Conservation (phyloP, 768 basidiomycete genomes). For the Tricholoma furcatifolium region DNA sequence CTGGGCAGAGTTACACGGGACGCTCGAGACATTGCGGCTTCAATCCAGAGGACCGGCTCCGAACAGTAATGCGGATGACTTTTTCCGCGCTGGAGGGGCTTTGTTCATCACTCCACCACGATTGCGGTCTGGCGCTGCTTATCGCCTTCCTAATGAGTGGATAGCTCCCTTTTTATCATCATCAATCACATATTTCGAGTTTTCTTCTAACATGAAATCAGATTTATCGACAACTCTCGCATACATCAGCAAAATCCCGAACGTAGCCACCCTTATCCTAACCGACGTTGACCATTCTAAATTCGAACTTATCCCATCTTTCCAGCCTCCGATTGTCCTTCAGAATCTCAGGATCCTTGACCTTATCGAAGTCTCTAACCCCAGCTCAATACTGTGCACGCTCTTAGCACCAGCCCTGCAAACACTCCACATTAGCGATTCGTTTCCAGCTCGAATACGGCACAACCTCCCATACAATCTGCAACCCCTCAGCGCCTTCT, state of each 20-base stretch:
- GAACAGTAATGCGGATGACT: slow-evolving; percentile 7
- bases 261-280: slow-evolving; percentile 20
- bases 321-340: slow-evolving; percentile 11
- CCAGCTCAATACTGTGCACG: slow-evolving; percentile 19
- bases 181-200: slow-evolving; percentile 22
- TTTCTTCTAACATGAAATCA: background rate
- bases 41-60: background rate
- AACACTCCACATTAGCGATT: slow-evolving; percentile 20
- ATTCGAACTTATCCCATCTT: background rate
- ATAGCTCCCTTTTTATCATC: slow-evolving; percentile 23
- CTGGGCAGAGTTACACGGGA: slow-evolving; percentile 18
- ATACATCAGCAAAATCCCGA: slow-evolving; percentile 17
- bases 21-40: slow-evolving; percentile 21
- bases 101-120: slow-evolving; percentile 5
- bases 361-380: slow-evolving; percentile 12
- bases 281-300: slow-evolving; percentile 6
- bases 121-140: slow-evolving; percentile 21
- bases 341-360: slow-evolving; percentile 20
- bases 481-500: slow-evolving; percentile 15
- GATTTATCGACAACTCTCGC: slow-evolving; percentile 5
- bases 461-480: background rate
- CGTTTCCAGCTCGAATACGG: background rate
- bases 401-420: slow-evolving; percentile 22
- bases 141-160: slow-evolving; percentile 16
- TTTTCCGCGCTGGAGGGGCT: slow-evolving; percentile 10